Evolutionary conservation across 345 rosid species (phyloP).

Genomic region (Arabis alpina): DNA sequence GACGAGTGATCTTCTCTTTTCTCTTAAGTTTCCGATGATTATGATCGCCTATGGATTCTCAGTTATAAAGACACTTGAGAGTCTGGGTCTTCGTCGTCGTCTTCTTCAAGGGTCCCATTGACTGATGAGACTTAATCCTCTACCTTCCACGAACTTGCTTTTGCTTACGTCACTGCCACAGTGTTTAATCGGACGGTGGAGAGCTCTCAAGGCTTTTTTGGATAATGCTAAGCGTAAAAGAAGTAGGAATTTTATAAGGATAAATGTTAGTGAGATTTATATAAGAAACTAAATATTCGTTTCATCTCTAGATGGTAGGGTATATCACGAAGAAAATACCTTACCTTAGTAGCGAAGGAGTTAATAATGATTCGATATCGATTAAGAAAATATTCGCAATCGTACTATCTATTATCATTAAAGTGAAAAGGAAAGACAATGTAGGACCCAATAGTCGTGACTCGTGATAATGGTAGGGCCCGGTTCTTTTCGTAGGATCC

Average conservation of each 20-base stretch:
- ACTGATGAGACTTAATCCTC: slow-evolving; percentile 18
- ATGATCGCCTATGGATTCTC: slow-evolving; percentile 1
- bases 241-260: background rate
- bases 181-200: slow-evolving; percentile 25
- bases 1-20: background rate
- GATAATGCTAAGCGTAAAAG: background rate
- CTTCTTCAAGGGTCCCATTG: slow-evolving; percentile 27
- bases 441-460: slow-evolving; percentile 9
- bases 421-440: background rate
- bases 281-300: slow-evolving; percentile 14
- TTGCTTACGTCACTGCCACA: background rate
- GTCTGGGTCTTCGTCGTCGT: slow-evolving; percentile 3
- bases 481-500: background rate
- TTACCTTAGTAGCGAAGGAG: slow-evolving; percentile 23
- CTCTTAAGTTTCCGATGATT: slow-evolving; percentile 2
- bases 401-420: slow-evolving; percentile 2
- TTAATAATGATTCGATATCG: background rate
- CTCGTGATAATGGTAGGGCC: background rate
- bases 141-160: background rate
- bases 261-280: background rate
- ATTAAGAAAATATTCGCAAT: background rate
- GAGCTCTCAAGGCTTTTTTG: background rate
- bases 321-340: background rate
- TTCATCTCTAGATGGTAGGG: slow-evolving; percentile 4
- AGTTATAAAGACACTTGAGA: slow-evolving; percentile 5